Evolutionary conservation across 208 protist genomes (phyloP), one percentile per base, ranked within the genome.

Genomic region (Crithidia sp.): DNA sequence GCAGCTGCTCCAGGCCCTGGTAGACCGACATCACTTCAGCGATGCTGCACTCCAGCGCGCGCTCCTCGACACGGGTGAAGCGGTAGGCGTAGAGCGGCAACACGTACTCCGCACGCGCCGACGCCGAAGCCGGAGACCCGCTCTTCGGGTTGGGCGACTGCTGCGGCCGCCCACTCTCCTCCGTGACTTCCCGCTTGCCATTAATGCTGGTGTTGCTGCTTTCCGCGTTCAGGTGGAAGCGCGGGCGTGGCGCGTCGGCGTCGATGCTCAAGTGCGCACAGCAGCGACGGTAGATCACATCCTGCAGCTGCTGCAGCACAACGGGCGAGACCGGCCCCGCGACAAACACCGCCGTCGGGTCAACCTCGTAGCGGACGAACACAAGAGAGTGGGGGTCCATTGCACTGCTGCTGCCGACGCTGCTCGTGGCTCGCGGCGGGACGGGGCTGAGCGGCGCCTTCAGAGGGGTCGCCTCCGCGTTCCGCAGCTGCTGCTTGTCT

Each of bases 351-450:
- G 83, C 82, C 13, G 86, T 81, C 2, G 85, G 88, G 64, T 89
- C 71, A 6, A 88, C 57, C 37, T 89, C 84, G 71, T 89, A 91
- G n/a, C 79, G 85, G 2, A 93, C 79, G 17, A 88, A 72, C 9
- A 93, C 81, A 41, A 85, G 40, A 2, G 66, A 44, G 0, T 76
- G 71, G 0, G 62, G 59, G n/a, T 67, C 55, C 13, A 52, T 41
- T 8, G 44, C 49, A 17, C 60, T 28, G 52, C 66, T 75, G 66
- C 54, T 41, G 69, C 47, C 43, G 52, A 43, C 59, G 47, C 44
- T 77, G 36, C 40, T 65, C n/a, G 63, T 58, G 36, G 55, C 40
- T 19, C n/a, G 61, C 44, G 7, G 64, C 44, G 13, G 28, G 28
- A 28, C 28, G 28, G 28, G 28, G 28, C 28, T 28, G 28, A 28